Evolutionary conservation across 2,329 filamentous ascomycete species (phyloP).

Genomic region (Colletotrichum theobromicola): DNA sequence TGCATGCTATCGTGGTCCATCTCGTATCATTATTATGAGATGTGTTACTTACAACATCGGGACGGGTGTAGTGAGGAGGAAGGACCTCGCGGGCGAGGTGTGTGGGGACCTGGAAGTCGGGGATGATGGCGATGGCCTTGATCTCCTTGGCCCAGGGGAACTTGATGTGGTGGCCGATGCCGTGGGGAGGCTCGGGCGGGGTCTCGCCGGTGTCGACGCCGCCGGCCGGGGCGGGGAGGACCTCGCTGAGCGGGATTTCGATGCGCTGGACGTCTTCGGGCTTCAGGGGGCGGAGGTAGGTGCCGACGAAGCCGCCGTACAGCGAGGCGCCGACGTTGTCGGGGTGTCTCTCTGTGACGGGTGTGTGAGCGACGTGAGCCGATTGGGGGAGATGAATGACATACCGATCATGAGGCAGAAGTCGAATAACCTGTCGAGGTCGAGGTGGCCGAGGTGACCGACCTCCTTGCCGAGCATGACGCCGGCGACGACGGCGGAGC

Average conservation of each 20-base stretch:
- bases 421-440: constrained; percentile 85
- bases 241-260: constrained; percentile 94
- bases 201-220: constrained; percentile 87
- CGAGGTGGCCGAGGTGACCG: constrained; percentile 70
- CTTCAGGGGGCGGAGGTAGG: constrained; percentile 90
- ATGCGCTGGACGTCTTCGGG: constrained; percentile 88
- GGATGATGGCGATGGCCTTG: constrained; percentile 96
- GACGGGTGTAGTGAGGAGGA: constrained; percentile 77
- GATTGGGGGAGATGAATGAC: too few relatives aligned
- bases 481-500: constrained; percentile 92
- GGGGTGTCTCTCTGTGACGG: constrained; percentile 76
- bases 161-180: constrained; percentile 95
- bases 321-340: constrained; percentile 95
- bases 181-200: constrained; percentile 86
- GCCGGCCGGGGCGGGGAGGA: constrained; percentile 87
- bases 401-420: constrained; percentile 95
- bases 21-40: too few relatives aligned
- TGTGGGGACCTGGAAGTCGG: constrained; percentile 94
- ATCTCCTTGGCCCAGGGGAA: constrained; percentile 94
- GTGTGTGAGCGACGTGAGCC: neutral
- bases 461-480: constrained; percentile 93
- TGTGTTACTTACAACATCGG: constrained; percentile 85
- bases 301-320: constrained; percentile 96
- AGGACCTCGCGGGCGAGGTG: constrained; percentile 88
- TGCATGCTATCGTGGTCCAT: too few relatives aligned